These are phyloP conservation scores for Sporothrix phasma DNA, from an alignment of 2,329 filamentous ascomycete genomes.

Conservation along the genomic window DNA sequence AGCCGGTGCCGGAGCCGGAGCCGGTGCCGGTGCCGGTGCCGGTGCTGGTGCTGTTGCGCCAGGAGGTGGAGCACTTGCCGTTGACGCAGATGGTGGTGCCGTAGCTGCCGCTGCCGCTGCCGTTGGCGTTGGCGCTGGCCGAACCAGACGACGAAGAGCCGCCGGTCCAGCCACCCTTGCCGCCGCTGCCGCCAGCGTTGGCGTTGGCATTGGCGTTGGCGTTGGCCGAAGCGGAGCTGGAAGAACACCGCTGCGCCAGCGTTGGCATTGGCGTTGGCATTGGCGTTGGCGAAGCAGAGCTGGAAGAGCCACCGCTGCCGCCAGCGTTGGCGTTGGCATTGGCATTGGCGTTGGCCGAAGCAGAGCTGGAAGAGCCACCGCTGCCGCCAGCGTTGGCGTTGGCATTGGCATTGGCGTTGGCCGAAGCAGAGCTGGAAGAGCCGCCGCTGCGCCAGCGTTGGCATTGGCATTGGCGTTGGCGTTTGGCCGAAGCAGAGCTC, in stretches of 20 bases:
- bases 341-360: neutral
- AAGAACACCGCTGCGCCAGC: neutral
- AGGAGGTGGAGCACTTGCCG: conserved; percentile 1
- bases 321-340: neutral
- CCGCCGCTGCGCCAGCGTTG: neutral
- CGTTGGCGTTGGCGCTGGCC: neutral
- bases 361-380: neutral
- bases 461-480: no score
- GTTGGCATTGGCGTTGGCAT: neutral
- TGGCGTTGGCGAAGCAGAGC: neutral
- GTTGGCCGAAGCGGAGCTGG: neutral
- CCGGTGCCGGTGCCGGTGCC: no score
- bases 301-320: neutral
- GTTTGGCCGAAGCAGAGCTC: neutral
- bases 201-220: neutral
- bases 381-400: neutral
- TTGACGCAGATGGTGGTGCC: conserved; percentile 6
- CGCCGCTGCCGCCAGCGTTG: neutral
- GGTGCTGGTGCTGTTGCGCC: neutral
- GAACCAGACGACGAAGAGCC: neutral
- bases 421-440: neutral
- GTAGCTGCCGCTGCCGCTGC: neutral
- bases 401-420: neutral
- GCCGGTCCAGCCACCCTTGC: neutral
- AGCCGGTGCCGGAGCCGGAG: no score